A percentile compares a stretch with the other conserved stretches of the same genome.
Evolutionary conservation across 129 eudicot species (phyloP).

Genomic region (Chrysanthemum makinoi): DNA sequence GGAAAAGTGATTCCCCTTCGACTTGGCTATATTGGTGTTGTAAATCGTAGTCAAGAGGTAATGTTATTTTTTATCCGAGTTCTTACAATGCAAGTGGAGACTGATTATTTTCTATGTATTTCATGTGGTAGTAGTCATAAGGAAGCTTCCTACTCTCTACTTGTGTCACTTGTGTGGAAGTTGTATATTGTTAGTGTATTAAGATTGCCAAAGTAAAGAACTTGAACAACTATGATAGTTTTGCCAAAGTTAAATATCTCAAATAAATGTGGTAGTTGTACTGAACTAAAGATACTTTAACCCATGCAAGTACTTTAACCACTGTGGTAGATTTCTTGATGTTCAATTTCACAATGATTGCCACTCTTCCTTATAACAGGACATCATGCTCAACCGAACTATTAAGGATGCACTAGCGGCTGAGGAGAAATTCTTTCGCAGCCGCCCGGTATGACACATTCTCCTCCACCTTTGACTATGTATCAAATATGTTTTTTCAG

Average conservation of each 20-base stretch:
- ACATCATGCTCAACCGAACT: constrained; percentile 64
- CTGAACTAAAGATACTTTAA: no score
- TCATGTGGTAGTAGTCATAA: background rate
- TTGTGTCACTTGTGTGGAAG: no score
- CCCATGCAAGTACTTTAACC: background rate
- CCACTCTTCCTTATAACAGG: constrained; percentile 37
- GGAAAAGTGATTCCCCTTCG: constrained; percentile 96
- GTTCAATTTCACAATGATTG: background rate
- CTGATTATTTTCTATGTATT: background rate
- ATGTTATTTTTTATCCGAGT: background rate
- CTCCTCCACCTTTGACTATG: background rate
- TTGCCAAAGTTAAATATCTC: no score
- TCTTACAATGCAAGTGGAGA: background rate
- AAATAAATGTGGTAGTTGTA: no score
- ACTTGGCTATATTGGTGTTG: constrained; percentile 94
- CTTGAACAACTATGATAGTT: background rate
- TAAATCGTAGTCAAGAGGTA: constrained; percentile 99
- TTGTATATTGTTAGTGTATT: constrained; percentile 6
- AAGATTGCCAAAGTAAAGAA: constrained; percentile 4
- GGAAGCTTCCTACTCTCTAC: background rate
- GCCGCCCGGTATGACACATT: constrained; percentile 69
- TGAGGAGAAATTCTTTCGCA: constrained; percentile 96
- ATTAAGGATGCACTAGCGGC: constrained; percentile 92
- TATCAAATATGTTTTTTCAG: background rate
- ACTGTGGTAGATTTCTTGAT: background rate